These are phyloP conservation scores for Solanum hybrid DNA, from an alignment of 305 asterid species.

Conservation along the genomic window DNA sequence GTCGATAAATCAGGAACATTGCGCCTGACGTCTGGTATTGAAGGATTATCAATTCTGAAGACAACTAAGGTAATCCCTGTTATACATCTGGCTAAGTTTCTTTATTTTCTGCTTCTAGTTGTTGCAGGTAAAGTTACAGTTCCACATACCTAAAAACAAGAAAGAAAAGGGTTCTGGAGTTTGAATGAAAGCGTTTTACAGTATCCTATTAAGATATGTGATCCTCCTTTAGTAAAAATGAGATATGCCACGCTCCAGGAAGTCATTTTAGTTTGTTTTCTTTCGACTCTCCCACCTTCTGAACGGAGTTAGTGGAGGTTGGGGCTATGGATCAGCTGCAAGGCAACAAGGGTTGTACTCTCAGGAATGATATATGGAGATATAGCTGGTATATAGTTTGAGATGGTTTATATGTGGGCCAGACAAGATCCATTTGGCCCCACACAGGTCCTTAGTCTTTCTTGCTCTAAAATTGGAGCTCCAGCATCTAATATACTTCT, in stretches of 20 bases:
- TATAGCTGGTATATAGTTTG: not conserved
- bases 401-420: not conserved
- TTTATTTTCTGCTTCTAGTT: not conserved
- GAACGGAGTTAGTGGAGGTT: not conserved
- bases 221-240: not conserved
- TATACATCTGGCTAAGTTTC: not conserved
- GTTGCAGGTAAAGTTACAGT: not conserved
- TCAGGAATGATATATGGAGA: not conserved
- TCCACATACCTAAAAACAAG: not conserved
- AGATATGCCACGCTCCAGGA: not conserved
- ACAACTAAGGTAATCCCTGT: slow-evolving; percentile 70
- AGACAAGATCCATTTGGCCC: not conserved
- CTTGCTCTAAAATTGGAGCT: not conserved
- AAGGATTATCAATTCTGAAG: slow-evolving; percentile 75
- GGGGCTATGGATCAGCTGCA: not conserved
- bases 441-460: not conserved
- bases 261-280: not conserved
- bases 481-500: not conserved
- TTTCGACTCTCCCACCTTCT: not conserved
- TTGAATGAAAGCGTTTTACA: not conserved
- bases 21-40: slow-evolving; percentile 69
- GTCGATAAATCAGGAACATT: slow-evolving; percentile 56
- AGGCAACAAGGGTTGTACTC: not conserved
- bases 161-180: not conserved
- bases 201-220: not conserved